Conservation (phyloP, 495 filamentous ascomycete species). For the Durotheca rogersii region DNA sequence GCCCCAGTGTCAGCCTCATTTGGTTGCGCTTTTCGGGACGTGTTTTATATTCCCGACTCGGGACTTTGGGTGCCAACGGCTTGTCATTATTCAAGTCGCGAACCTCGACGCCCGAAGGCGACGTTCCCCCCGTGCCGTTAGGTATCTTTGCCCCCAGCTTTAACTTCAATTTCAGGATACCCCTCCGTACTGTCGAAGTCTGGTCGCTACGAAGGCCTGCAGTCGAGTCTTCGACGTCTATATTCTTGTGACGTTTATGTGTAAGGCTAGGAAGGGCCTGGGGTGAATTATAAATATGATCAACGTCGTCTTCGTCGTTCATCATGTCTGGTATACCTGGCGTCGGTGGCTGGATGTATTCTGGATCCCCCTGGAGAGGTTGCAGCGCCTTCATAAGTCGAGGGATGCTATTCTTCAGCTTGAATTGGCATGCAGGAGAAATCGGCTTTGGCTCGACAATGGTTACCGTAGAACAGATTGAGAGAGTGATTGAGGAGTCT, state of each 20-base stretch:
- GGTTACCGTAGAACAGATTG: conserved; percentile 32
- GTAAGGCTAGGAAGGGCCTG: conserved; percentile 12
- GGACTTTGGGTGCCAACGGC: neutral
- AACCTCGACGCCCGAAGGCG: conserved; percentile 1
- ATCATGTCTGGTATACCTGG: conserved; percentile 19
- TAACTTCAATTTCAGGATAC: conserved; percentile 37
- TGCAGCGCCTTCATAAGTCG: conserved; percentile 54
- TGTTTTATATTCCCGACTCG: neutral
- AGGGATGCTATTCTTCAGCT: conserved; percentile 51
- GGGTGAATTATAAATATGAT: conserved; percentile 31
- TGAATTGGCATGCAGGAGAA: conserved; percentile 47
- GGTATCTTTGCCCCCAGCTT: conserved; percentile 36
- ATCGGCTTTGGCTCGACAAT: conserved; percentile 50
- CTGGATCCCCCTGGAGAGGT: conserved; percentile 39
- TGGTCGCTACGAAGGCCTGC: neutral
- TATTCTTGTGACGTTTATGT: neutral
- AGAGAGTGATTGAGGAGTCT: conserved; percentile 28
- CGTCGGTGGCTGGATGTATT: conserved; percentile 24
- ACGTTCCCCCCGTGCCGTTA: conserved; percentile 18
- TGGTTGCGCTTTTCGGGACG: conserved; percentile 9
- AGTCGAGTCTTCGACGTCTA: neutral
- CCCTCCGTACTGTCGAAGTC: conserved; percentile 8
- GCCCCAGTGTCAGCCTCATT: conserved; percentile 32
- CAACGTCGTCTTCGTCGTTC: conserved; percentile 25
- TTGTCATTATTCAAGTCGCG: neutral